Conservation (phyloP, 177 flowering plant genomes). For the Vitis hybrid region DNA sequence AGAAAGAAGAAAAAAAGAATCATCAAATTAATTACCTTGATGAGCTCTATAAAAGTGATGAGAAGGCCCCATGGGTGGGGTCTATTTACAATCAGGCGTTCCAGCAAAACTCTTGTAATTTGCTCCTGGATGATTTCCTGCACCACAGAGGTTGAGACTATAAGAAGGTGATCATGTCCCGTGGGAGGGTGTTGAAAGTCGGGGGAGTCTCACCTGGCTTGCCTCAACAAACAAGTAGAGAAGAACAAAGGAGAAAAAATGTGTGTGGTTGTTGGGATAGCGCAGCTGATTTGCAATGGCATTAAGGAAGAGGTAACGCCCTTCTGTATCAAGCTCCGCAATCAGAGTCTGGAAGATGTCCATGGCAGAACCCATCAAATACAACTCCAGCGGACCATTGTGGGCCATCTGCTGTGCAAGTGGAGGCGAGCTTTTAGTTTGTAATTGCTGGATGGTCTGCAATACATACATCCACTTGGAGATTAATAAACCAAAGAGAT, state of each 20-base stretch:
- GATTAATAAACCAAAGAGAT: too few species aligned
- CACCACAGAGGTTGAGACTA: background rate
- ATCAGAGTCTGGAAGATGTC: constrained; percentile 80
- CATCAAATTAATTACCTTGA: constrained; percentile 52
- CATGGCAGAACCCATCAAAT: constrained; percentile 66
- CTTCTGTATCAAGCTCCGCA: constrained; percentile 85
- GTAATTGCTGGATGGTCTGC: constrained; percentile 86
- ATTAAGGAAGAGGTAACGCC: constrained; percentile 91
- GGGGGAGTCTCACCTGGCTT: constrained; percentile 53
- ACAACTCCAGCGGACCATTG: constrained; percentile 42
- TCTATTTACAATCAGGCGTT: constrained; percentile 84
- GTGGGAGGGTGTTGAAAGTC: too few species aligned
- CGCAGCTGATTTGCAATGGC: constrained; percentile 96
- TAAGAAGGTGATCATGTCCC: too few species aligned
- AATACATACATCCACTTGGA: background rate
- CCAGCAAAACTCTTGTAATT: constrained; percentile 89
- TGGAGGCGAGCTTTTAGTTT: constrained; percentile 38
- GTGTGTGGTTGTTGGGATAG: constrained; percentile 97
- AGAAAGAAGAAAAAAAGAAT: too few species aligned
- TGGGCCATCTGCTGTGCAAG: constrained; percentile 51
- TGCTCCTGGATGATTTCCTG: constrained; percentile 98
- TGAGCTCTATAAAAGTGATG: constrained; percentile 93
- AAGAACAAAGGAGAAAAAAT: constrained; percentile 86
- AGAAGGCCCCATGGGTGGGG: constrained; percentile 99
- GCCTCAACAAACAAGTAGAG: constrained; percentile 86